phyloP scores from a whole-genome alignment of 129 eudicot genomes.

The Escallonia herrerae region DNA sequence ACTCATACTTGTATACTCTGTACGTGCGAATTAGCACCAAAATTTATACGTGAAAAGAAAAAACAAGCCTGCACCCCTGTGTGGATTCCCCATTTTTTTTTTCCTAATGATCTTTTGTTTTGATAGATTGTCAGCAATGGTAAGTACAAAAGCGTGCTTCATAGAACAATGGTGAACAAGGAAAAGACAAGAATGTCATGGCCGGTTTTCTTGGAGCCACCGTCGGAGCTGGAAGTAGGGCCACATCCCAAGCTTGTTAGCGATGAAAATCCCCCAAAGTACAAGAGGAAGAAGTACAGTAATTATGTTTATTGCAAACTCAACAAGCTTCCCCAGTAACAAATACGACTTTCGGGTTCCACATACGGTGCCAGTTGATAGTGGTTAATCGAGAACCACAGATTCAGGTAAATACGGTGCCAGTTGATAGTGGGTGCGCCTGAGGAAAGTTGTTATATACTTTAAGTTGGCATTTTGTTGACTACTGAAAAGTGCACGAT shows the following conservation, averaged over 20 bases:
- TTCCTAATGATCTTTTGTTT: not conserved
- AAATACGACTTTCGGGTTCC: too few relatives aligned
- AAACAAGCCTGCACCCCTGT: constrained; percentile 53
- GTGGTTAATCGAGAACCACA: too few relatives aligned
- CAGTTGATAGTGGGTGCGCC: too few relatives aligned
- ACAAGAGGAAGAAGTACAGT: constrained; percentile 39
- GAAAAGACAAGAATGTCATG: constrained; percentile 79
- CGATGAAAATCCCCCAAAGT: constrained; percentile 25
- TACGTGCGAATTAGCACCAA: not conserved
- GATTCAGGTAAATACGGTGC: too few relatives aligned
- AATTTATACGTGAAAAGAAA: constrained; percentile 19
- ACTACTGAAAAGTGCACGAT: too few relatives aligned
- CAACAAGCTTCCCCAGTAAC: constrained; percentile 51
- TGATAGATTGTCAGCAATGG: constrained; percentile 67
- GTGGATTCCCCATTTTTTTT: constrained; percentile 13
- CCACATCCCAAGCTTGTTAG: constrained; percentile 51
- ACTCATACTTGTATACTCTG: not conserved
- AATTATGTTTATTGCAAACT: constrained; percentile 42
- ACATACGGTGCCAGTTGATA: too few relatives aligned
- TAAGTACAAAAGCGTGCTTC: constrained; percentile 62
- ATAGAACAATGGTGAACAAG: constrained; percentile 67
- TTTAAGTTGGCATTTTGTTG: too few relatives aligned
- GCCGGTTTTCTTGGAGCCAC: constrained; percentile 86
- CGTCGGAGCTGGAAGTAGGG: constrained; percentile 55
- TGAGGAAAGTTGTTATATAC: too few relatives aligned